Base-by-base conservation (phyloP, 2,329 filamentous ascomycete genomes). In the Trichoderma oligosporum region DNA sequence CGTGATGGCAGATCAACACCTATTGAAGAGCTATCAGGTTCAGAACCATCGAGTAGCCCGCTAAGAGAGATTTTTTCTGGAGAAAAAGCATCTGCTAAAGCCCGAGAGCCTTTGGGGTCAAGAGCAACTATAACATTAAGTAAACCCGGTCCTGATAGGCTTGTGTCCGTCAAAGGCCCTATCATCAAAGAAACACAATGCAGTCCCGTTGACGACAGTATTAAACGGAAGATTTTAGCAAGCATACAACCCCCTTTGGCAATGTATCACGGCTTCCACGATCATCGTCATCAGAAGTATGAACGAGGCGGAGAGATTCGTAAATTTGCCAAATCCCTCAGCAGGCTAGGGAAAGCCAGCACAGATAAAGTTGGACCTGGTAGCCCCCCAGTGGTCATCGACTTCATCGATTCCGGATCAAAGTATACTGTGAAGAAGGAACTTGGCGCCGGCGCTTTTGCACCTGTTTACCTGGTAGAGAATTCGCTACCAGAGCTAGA, bases 391-490 rank as follows among this genome's bases (percentile, higher is more conserved):
- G 84, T 89, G 0, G 76, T 82, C 4, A 78, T 97, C 20, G 77
- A 83, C 39, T 89, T 97, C 60, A 78, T 83, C 0, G 83, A 83
- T 36, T 79, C 82, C 2, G 74, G 81, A 20, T 78, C 85, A 36
- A 82, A 80, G 39, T 99, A 97, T 71, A 87, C 83, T 1, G 74
- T 97, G 57, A 90, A 88, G 67, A 84, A 87, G 48, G 91, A 97
- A 70, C 83, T 99, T 11, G 94, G 94, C 1, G 89, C 91, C 25
- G 94, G 94, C 7, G 94, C 94, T 1, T 99, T 95, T 72, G 94
- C 93, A 0, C 93, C 94, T 0, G 94, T 99, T 2, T 99, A 97
- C 69, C 82, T 99, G 0, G 87, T 92, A 7, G 90, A 96, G 67
- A 87, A 87, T 64, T 81, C 83, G n/a, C 74, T 75, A 0, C 76